A percentile compares a stretch with the other conserved stretches of the same genome.
These are phyloP conservation scores for Crepidotus variabilis DNA, from an alignment of 768 basidiomycete genomes.

Conservation along the genomic window DNA sequence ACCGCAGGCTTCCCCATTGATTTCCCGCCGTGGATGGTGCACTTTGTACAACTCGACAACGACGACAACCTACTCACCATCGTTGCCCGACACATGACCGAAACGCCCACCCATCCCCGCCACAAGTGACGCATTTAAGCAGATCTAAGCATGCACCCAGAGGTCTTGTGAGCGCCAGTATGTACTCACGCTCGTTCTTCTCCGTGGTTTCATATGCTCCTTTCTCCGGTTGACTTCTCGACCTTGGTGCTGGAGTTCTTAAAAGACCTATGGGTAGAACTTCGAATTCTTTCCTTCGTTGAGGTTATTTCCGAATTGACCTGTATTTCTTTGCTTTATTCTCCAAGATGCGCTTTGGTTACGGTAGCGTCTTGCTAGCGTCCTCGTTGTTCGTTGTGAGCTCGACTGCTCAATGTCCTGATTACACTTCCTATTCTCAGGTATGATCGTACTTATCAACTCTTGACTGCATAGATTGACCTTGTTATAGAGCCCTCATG, in stretches of 20 bases:
- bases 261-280: slow-evolving; percentile 11
- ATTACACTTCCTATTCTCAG: slow-evolving; percentile 58
- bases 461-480: background rate
- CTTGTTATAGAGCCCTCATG: slow-evolving; percentile 49
- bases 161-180: slow-evolving; percentile 16
- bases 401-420: slow-evolving; percentile 46
- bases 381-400: background rate
- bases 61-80: too few relatives aligned
- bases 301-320: background rate
- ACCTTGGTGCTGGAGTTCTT: slow-evolving; percentile 9
- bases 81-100: too few relatives aligned
- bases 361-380: slow-evolving; percentile 7
- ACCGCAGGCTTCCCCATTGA: too few relatives aligned
- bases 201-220: background rate
- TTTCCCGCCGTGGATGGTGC: too few relatives aligned
- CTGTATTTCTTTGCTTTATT: background rate
- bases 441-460: slow-evolving; percentile 22
- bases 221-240: slow-evolving; percentile 6
- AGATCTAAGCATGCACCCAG: slow-evolving; percentile 5
- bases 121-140: slow-evolving; percentile 9
- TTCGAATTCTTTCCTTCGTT: background rate
- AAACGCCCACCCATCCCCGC: too few relatives aligned
- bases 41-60: too few relatives aligned
- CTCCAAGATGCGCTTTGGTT: slow-evolving; percentile 13
- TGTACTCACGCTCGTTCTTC: slow-evolving; percentile 1